Conservation (phyloP, 176 grass and related monocot species). For the Themeda triandra region DNA sequence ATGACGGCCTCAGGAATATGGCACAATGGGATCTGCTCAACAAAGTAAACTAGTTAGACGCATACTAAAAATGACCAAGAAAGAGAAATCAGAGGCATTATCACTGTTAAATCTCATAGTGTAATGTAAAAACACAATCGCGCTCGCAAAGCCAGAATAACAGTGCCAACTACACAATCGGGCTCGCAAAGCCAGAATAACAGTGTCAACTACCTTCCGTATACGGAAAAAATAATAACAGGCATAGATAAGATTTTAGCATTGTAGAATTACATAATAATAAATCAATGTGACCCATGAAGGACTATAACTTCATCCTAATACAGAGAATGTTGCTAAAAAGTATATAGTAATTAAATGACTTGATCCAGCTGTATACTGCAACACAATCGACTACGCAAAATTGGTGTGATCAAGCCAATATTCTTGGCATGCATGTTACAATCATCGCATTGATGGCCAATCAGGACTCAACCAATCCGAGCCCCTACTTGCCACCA, state of each 20-base stretch:
- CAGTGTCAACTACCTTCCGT: background rate
- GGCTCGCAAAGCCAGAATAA: background rate
- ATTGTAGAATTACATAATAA: background rate
- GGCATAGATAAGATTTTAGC: background rate
- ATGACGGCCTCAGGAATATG: slow-evolving; percentile 77
- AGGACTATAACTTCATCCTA: background rate
- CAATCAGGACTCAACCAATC: background rate
- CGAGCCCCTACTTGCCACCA: background rate
- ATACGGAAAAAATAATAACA: background rate
- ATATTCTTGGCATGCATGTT: background rate
- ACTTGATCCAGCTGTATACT: slow-evolving; percentile 10
- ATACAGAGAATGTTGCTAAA: background rate
- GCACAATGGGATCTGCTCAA: slow-evolving; percentile 66
- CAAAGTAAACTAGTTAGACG: slow-evolving; percentile 20
- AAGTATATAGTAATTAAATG: slow-evolving; percentile 16
- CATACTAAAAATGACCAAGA: background rate
- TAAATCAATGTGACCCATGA: background rate
- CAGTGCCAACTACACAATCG: background rate
- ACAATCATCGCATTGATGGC: background rate
- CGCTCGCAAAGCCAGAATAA: background rate
- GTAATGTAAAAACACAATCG: background rate
- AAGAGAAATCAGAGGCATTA: background rate
- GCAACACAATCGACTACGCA: background rate
- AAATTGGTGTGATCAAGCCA: background rate
- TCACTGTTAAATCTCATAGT: background rate